Base-by-base conservation (phyloP, 78 protist species). In the Dictyostelium firmibasis region DNA sequence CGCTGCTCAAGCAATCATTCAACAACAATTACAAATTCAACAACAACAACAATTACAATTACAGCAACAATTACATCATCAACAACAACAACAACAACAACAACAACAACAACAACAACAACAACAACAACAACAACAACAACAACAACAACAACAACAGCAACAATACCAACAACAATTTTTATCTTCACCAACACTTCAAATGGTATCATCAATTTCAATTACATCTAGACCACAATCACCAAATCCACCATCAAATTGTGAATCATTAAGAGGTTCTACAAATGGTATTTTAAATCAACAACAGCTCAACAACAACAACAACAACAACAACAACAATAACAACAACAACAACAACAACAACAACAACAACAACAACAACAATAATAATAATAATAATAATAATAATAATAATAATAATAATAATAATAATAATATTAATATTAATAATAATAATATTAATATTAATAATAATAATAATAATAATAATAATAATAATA, bases 61-160 rank as follows among this genome's bases (percentile, higher is more conserved):
- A 60, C 85, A 29, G 11, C 77, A 86, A 41, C 85, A 36, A n/a
- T 9, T 44, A n/a, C 84, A 53, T 36, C 77, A 72, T 47, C 43
- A 44, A n/a, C 44, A 47, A 23, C 67, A 78, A 44, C 8, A 4
- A 4, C 67, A 78, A 43, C 31, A 20, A 44, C 33, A 25, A 18
- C 70, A 27, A 38, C 50, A 84, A 18, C 91, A 38, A 18, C 91
- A 70, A n/a, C n/a, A n/a, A n/a, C 36, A 62, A 27, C 88, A 83
- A 53, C 75, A 50, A 29, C 36, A 2, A 35, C 14, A 6, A 16
- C 33, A 14, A 60, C 85, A 29, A 23, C 77, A 86, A 41, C 85
- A 36, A n/a, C 13, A 50, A n/a, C 84, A 53, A 57, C 77, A 72
- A 74, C 43, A 44, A n/a, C 44, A 47, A 23, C 67, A 78, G 27